Percentiles rank a stretch among this genome's conserved stretches.
phyloP scores from a whole-genome alignment of 1,139 yeast species.

The Saccharomyces hybrid region DNA sequence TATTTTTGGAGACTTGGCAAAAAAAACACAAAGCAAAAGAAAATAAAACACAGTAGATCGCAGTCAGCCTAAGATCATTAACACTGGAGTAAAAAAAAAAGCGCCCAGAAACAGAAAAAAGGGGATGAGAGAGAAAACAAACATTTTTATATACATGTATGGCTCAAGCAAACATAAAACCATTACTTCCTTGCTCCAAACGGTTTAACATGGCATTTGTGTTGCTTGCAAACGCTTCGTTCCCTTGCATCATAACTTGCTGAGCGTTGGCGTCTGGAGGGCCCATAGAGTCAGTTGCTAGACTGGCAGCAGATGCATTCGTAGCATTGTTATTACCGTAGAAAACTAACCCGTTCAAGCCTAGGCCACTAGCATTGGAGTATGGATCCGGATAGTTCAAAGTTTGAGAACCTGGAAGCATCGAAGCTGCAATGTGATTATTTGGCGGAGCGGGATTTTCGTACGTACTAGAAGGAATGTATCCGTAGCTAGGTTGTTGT shows the following conservation, averaged over 20 bases:
- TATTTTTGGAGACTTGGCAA: no score
- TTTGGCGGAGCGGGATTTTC: background rate
- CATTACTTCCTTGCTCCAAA: constrained; percentile 25
- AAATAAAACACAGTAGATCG: background rate
- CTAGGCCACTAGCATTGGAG: background rate
- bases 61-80: background rate
- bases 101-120: constrained; percentile 1
- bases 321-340: background rate
- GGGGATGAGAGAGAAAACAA: background rate
- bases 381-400: constrained; percentile 3
- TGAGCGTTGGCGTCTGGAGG: constrained; percentile 4
- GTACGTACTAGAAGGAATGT: background rate
- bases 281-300: background rate
- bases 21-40: background rate
- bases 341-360: constrained; percentile 1
- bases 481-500: constrained; percentile 11
- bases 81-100: background rate
- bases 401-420: constrained; percentile 13
- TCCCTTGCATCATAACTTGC: constrained; percentile 3
- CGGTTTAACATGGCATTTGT: constrained; percentile 17
- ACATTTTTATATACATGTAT: background rate
- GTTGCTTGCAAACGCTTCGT: constrained; percentile 7
- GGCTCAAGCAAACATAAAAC: constrained; percentile 18
- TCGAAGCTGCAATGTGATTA: constrained; percentile 2
- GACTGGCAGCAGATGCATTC: background rate